Conservation (phyloP, 2,329 filamentous ascomycete genomes). For the Botrytis paeoniae region DNA sequence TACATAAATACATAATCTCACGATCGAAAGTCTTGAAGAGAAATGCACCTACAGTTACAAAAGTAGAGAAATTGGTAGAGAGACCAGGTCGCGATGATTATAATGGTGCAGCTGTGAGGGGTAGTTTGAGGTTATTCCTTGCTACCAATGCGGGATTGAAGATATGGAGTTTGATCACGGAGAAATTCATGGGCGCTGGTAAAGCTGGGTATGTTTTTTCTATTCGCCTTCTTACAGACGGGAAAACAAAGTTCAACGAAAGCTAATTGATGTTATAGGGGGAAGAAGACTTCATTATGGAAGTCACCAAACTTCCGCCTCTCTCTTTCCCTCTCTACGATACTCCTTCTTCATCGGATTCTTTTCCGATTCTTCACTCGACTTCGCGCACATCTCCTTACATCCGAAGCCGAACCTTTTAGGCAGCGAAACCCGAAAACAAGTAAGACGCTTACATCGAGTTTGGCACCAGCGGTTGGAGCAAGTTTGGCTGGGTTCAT, state of each 20-base stretch:
- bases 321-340: conserved; percentile 77
- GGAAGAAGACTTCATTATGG: conserved; percentile 53
- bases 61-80: conserved; percentile 46
- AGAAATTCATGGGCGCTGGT: conserved; percentile 45
- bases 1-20: conserved; percentile 81
- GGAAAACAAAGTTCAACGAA: not conserved
- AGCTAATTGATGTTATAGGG: conserved; percentile 25
- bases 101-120: conserved; percentile 66
- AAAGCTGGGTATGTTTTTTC: conserved; percentile 21
- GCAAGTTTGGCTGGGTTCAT: conserved; percentile 83
- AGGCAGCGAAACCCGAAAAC: conserved; percentile 77
- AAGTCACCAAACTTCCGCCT: conserved; percentile 71
- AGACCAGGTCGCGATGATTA: conserved; percentile 54
- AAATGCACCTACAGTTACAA: conserved; percentile 53
- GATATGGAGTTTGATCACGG: conserved; percentile 54
- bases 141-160: conserved; percentile 62
- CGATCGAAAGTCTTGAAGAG: conserved; percentile 59
- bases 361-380: conserved; percentile 86
- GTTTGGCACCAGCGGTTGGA: conserved; percentile 83
- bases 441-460: conserved; percentile 71
- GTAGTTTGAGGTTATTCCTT: conserved; percentile 68
- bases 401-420: conserved; percentile 77
- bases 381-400: conserved; percentile 73
- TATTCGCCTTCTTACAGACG: not conserved
- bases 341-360: conserved; percentile 83